These are phyloP conservation scores for Athelia sp. DNA, from an alignment of 1,284 basidiomycete genomes.

Conservation along the genomic window DNA sequence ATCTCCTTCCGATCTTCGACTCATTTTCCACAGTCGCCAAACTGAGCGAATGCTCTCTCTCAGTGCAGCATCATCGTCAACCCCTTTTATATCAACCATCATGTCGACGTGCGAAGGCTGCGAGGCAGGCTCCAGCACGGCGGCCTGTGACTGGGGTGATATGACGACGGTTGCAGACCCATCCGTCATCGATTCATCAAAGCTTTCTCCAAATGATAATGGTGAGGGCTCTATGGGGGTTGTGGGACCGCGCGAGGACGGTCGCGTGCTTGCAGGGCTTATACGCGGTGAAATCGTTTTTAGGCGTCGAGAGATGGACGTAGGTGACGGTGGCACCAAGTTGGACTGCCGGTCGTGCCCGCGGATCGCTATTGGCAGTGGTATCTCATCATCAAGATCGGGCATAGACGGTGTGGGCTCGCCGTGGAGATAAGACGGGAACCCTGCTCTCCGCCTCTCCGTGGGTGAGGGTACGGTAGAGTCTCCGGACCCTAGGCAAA, in stretches of 20 bases:
- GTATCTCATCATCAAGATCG: constrained; percentile 20
- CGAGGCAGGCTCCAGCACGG: background rate
- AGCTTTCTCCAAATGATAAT: too few species aligned
- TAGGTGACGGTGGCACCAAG: constrained; percentile 26
- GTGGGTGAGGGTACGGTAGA: constrained; percentile 46
- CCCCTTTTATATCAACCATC: too few species aligned
- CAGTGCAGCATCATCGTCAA: constrained; percentile 19
- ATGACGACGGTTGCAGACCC: background rate
- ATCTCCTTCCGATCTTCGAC: constrained; percentile 14
- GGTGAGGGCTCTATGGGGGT: background rate
- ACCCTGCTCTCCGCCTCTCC: background rate
- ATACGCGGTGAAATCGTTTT: constrained; percentile 21
- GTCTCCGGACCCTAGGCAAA: constrained; percentile 38
- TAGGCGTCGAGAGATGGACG: constrained; percentile 21
- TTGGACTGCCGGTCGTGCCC: background rate
- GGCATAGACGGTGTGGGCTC: constrained; percentile 29
- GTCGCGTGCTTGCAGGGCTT: constrained; percentile 6
- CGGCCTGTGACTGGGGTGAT: background rate
- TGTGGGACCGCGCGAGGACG: background rate
- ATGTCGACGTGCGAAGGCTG: too few species aligned
- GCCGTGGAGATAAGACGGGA: constrained; percentile 1
- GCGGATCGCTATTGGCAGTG: background rate
- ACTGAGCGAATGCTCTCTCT: constrained; percentile 41
- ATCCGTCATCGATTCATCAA: background rate
- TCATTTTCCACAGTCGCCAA: constrained; percentile 46